A percentile compares a stretch with the other conserved stretches of the same genome.
These are phyloP conservation scores for Chaetomium strumarium DNA, from an alignment of 2,329 filamentous ascomycete species.

Conservation along the genomic window DNA sequence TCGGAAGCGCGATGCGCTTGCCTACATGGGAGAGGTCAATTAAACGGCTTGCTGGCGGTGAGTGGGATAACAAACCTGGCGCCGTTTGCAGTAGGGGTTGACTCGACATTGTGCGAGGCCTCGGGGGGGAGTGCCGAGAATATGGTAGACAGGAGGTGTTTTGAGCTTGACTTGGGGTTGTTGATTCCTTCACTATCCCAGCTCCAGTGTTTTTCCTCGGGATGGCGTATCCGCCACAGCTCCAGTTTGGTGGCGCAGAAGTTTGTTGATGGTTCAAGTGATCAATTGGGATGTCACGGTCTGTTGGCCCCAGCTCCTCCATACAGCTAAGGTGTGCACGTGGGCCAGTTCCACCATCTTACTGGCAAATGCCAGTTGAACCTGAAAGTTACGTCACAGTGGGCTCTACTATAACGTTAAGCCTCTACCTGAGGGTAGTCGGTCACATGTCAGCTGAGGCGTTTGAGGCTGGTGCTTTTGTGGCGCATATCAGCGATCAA, in stretches of 20 bases:
- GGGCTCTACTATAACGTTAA: too few species aligned
- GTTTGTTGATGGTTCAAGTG: conserved; percentile 18
- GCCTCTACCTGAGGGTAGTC: too few species aligned
- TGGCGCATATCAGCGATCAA: not conserved
- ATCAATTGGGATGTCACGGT: conserved; percentile 24
- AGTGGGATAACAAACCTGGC: conserved; percentile 58
- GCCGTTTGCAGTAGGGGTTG: conserved; percentile 94
- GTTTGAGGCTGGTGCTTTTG: not conserved
- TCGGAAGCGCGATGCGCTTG: conserved; percentile 97
- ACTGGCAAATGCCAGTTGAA: conserved; percentile 16
- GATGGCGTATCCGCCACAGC: not conserved
- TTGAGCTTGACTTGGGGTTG: not conserved
- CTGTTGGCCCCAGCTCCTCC: conserved; percentile 1
- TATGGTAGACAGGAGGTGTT: too few species aligned
- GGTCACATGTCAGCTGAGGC: not conserved
- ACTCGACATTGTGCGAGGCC: conserved; percentile 67
- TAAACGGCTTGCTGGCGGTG: not conserved
- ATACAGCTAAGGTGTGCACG: conserved; percentile 22
- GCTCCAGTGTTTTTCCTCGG: too few species aligned
- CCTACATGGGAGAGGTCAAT: conserved; percentile 46
- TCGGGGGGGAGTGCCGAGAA: too few species aligned
- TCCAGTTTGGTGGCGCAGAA: conserved; percentile 10
- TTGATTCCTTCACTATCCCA: too few species aligned
- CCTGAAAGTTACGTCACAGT: conserved; percentile 1
- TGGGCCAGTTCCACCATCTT: conserved; percentile 12